Percentiles rank a stretch among this genome's conserved stretches.
Evolutionary conservation across 2,329 filamentous ascomycete species (phyloP).

Genomic region (Aspergillus ochraceus): DNA sequence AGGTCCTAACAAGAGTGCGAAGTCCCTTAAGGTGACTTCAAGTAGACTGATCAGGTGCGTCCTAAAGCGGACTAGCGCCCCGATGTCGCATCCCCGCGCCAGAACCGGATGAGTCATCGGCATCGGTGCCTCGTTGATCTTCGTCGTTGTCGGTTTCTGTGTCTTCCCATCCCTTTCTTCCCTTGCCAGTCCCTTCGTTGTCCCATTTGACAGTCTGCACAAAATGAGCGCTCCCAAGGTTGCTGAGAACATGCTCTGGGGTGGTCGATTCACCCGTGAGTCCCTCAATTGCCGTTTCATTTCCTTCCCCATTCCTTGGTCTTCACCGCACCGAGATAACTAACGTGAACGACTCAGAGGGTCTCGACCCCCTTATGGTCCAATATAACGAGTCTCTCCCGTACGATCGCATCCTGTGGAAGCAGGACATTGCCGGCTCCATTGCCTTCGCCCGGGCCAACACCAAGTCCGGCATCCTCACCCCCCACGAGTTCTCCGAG

Average conservation of each 20-base stretch:
- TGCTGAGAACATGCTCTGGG: conserved; percentile 59
- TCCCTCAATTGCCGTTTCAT: conserved; percentile 5
- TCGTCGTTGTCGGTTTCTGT: neutral
- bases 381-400: conserved; percentile 80
- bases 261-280: conserved; percentile 61
- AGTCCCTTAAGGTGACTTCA: too few species aligned
- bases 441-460: conserved; percentile 84
- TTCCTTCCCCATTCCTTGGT: neutral
- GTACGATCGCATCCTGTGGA: conserved; percentile 76
- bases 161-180: neutral
- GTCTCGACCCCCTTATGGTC: conserved; percentile 81
- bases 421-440: conserved; percentile 75
- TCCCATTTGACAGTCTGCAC: conserved; percentile 2
- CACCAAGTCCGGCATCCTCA: conserved; percentile 71
- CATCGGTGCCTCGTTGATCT: neutral
- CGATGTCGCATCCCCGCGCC: conserved; percentile 14
- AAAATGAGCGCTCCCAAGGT: conserved; percentile 40
- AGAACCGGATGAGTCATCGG: conserved; percentile 8
- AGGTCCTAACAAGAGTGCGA: too few species aligned
- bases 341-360: conserved; percentile 54
- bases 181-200: conserved; percentile 8
- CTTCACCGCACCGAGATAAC: conserved; percentile 4
- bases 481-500: conserved; percentile 67
- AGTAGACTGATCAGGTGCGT: too few species aligned
- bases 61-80: conserved; percentile 8